Evolutionary conservation across 2,329 filamentous ascomycete genomes (phyloP).

Genomic region (Penicillium sp.): DNA sequence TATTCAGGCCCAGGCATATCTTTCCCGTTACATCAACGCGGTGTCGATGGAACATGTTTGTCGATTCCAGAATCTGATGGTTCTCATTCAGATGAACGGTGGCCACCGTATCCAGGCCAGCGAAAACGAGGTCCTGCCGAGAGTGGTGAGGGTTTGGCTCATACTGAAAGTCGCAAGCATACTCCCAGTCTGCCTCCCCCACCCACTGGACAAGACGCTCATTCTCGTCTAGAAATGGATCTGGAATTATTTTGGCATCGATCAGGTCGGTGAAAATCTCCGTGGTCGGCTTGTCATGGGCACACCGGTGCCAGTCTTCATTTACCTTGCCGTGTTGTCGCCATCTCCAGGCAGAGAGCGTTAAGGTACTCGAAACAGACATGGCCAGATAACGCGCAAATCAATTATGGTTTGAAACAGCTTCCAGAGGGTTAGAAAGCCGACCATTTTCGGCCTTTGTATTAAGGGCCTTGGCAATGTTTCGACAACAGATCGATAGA

Average conservation of each 20-base stretch:
- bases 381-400: not conserved
- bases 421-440: not conserved
- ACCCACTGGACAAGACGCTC: slow-evolving; percentile 11
- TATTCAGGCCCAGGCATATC: not conserved
- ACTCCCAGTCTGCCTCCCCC: slow-evolving; percentile 10
- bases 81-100: not conserved
- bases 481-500: not conserved
- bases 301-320: slow-evolving; percentile 3
- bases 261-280: slow-evolving; percentile 6
- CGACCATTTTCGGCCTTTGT: not conserved
- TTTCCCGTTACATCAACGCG: not conserved
- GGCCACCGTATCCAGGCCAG: not conserved
- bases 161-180: slow-evolving; percentile 61
- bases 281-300: slow-evolving; percentile 3
- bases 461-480: not conserved
- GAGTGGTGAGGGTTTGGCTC: slow-evolving; percentile 36
- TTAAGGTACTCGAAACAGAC: not conserved
- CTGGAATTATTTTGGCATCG: slow-evolving; percentile 6
- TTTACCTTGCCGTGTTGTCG: not conserved
- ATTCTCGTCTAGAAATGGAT: slow-evolving; percentile 10
- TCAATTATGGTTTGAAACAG: not conserved
- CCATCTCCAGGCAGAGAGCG: not conserved
- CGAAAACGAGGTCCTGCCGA: not conserved
- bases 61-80: not conserved
- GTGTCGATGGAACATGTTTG: not conserved